Evolutionary conservation across 1,139 yeast genomes (phyloP), one percentile per base, ranked within the genome.

Genomic region (Scheffersomyces segobiensis): DNA sequence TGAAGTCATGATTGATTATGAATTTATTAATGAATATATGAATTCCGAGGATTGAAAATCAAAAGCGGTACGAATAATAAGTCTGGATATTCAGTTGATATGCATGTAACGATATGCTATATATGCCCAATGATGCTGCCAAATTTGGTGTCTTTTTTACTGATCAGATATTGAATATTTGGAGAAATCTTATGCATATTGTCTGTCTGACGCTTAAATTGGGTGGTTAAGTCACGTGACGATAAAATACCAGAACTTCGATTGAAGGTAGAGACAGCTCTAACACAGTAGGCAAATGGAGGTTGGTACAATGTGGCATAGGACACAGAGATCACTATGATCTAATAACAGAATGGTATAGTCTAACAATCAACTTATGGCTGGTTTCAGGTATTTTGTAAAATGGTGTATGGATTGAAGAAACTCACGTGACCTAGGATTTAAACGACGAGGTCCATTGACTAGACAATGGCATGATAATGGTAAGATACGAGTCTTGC

Each of bases 1-100:
- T 24, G 56, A 53, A 54, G 68, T 58, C 67, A 65, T 66, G 50
- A 46, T 42, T n/a, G 55, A 52, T 55, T 32, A 32, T 32, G 2
- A 10, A 32, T 32, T 32, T 17, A 32, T 17, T 32, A 32, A 17
- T 32, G 14, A 32, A 17, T 14, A 32, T 32, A 32, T 32, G 17
- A 32, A 32, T 32, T 32, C 42, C 42, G 17, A 32, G 42, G 42
- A 32, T 10, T 32, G 42, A 14, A 32, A 32, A 32, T 32, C 32
- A 32, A 32, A 32, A 32, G 5, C 42, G 42, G 42, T 32, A 2
- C 42, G 42, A 14, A 32, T 32, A 32, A 32, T 10, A 24, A 24
- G 32, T 24, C 42, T 14, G 42, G 42, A 10, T 32, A 10, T 32
- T 32, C 8, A 32, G 14, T 10, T 32, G 4, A 17, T 12, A 17